These are phyloP conservation scores for Cryptosporidium muris DNA, from an alignment of 169 alveolate species.

Conservation along the genomic window DNA sequence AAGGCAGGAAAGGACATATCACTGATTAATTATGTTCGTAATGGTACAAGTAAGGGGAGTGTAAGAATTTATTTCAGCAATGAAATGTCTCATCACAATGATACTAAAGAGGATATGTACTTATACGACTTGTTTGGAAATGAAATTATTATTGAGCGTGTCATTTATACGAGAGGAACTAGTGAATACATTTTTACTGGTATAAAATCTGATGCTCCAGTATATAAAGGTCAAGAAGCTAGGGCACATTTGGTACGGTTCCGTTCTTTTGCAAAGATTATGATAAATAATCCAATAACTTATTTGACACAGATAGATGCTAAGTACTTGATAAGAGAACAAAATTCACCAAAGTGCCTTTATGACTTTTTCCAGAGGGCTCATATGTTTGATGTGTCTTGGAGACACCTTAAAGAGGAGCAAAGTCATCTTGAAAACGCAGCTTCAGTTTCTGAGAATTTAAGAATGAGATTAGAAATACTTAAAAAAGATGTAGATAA, in stretches of 20 bases:
- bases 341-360: conserved; percentile 44
- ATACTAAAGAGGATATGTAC: conserved; percentile 8
- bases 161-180: conserved; percentile 38
- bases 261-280: conserved; percentile 50
- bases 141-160: conserved; percentile 54
- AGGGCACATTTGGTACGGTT: conserved; percentile 21
- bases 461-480: not conserved
- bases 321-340: conserved; percentile 63
- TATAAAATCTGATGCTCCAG: conserved; percentile 35
- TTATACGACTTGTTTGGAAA: conserved; percentile 44
- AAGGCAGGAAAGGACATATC: conserved; percentile 58
- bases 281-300: conserved; percentile 54
- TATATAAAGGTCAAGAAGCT: conserved; percentile 22
- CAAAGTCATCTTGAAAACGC: conserved; percentile 52
- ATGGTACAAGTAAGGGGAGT: conserved; percentile 35
- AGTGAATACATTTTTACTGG: conserved; percentile 31
- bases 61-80: conserved; percentile 46
- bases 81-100: not conserved
- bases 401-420: conserved; percentile 44
- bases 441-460: conserved; percentile 6
- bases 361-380: conserved; percentile 66
- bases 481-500: conserved; percentile 11
- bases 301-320: conserved; percentile 49
- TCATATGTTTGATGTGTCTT: conserved; percentile 47
- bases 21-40: conserved; percentile 28